Percentiles rank a stretch among this genome's conserved stretches.
phyloP scores from a whole-genome alignment of 2,329 filamentous ascomycete species.

The Cryphonectria radicalis region DNA sequence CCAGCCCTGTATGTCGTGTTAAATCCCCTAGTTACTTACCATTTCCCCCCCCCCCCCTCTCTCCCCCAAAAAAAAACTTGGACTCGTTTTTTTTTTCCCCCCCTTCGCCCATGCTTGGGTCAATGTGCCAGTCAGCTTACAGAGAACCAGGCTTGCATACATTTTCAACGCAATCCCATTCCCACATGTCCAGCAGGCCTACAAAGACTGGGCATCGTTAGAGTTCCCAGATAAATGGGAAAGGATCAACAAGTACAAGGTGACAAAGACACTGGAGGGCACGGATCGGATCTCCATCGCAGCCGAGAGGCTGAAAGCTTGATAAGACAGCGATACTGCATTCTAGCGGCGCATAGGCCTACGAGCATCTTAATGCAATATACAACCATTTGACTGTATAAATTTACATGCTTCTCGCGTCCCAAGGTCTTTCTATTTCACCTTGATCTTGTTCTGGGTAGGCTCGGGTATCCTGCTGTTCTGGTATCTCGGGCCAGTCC shows the following conservation, averaged over 20 bases:
- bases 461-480: constrained; percentile 24
- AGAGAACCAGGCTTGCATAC: constrained; percentile 16
- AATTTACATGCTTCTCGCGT: constrained; percentile 18
- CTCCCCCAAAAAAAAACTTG: too few species aligned
- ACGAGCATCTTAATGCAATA: constrained; percentile 16
- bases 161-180: constrained; percentile 26
- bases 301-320: constrained; percentile 19
- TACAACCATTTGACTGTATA: constrained; percentile 13
- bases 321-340: constrained; percentile 3
- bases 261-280: constrained; percentile 23
- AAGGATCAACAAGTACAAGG: constrained; percentile 10
- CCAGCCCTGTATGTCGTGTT: too few species aligned
- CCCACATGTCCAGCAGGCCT: constrained; percentile 23
- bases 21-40: too few species aligned
- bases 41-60: too few species aligned
- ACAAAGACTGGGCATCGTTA: constrained; percentile 23
- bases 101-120: not conserved
- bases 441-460: constrained; percentile 17
- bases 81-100: not conserved
- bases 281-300: constrained; percentile 24
- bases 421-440: constrained; percentile 7
- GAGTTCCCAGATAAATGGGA: constrained; percentile 25
- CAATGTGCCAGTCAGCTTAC: constrained; percentile 6
- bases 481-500: constrained; percentile 29
- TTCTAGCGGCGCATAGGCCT: not conserved